phyloP scores from a whole-genome alignment of 148 eudicot species.

The Cornus controversa region DNA sequence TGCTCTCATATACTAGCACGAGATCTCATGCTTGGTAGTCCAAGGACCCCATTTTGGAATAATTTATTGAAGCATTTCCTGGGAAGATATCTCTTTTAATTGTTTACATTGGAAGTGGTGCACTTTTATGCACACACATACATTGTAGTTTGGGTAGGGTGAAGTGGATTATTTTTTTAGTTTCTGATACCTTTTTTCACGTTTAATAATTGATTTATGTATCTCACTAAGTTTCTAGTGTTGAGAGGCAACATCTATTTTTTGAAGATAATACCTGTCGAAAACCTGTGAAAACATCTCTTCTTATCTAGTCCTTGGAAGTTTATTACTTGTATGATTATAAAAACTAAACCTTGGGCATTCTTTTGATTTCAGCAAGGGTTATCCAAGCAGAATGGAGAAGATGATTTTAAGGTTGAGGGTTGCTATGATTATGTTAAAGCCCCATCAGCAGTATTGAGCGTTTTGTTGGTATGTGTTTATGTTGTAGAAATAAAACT shows the following conservation, averaged over 20 bases:
- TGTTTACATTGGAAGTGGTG: neutral
- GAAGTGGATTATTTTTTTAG: too few relatives aligned
- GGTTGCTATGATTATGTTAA: neutral
- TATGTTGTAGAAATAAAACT: neutral
- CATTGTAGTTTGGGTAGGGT: neutral
- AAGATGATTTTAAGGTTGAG: conserved; percentile 30
- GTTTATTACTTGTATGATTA: neutral
- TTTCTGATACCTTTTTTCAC: neutral
- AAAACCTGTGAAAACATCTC: neutral
- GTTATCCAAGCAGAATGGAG: conserved; percentile 41
- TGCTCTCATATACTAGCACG: too few relatives aligned
- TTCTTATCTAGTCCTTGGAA: neutral
- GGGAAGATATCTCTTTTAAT: neutral
- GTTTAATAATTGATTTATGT: neutral
- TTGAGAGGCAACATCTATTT: neutral
- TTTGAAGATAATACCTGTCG: neutral
- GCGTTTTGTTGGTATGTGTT: neutral
- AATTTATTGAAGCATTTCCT: too few relatives aligned
- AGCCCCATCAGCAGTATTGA: neutral
- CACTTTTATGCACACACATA: neutral
- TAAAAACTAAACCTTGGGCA: neutral
- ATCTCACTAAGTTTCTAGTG: neutral
- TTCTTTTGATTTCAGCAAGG: conserved; percentile 33
- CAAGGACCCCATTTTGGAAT: too few relatives aligned
- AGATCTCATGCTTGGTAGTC: too few relatives aligned